Base-by-base conservation (phyloP, 495 filamentous ascomycete genomes). In the Aspergillus cavernicola region DNA sequence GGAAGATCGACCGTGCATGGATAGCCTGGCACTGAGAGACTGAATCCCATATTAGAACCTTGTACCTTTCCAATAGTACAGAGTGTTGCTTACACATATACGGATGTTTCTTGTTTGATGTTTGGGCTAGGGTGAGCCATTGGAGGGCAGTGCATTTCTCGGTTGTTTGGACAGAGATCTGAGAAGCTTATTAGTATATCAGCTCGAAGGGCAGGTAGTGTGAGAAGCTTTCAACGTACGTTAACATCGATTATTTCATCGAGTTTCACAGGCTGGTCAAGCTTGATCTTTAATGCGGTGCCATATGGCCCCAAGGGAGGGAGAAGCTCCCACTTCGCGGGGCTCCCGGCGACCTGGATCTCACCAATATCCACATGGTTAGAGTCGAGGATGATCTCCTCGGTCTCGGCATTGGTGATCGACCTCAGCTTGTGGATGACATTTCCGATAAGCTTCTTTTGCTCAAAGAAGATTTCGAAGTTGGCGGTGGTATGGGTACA, bases 21-120 rank as follows among this genome's bases (percentile, higher is more conserved):
- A 98, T 98, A 33, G 92, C 90, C 74, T 98, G 92, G 69, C 91
- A 96, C 81, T 97, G 92, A 32, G 89, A 92, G 77, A 96, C 80
- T 84, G 47, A 8, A 37, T 33, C 9, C 4, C n/a, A 8, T 29
- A 16, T 46, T 33, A 32, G 43, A 10, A 11, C 9, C 6, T 2
- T 13, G 2, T 12, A 15, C 11, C 18, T 2, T 20, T n/a, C n/a
- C n/a, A n/a, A n/a, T n/a, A 35, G 15, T 28, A 42, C 41, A 51
- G 53, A 28, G 28, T n/a, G 13, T 7, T 15, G 20, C 77, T 58
- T 73, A 83, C 81, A 97, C 85, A 97, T 93, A 66, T 96, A 97
- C 7, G 92, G 92, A 59, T 90, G 85, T 61, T 92, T 91, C 68
- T 88, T 89, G 76, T 93, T 96, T 39, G 85, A 87, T 3, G 92